A percentile compares a stretch with the other conserved stretches of the same genome.
Evolutionary conservation across 1,139 yeast species (phyloP).

Genomic region (Pichia sp.): DNA sequence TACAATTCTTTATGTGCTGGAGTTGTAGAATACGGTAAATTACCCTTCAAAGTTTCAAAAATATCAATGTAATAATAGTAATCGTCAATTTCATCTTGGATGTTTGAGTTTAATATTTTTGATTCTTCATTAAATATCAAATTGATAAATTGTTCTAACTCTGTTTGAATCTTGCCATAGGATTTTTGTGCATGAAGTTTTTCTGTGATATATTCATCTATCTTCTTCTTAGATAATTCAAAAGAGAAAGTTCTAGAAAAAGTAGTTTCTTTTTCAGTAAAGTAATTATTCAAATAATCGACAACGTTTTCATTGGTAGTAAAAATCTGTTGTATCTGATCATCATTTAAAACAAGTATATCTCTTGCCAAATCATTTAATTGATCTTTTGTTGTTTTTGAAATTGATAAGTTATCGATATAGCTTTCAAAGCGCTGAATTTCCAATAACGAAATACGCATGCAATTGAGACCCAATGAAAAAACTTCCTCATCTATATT

Average conservation of each 20-base stretch:
- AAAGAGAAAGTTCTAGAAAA: conserved; percentile 2
- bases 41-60: conserved; percentile 43
- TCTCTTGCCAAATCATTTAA: conserved; percentile 1
- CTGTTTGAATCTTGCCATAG: conserved; percentile 35
- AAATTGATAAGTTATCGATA: neutral
- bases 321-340: neutral
- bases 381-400: neutral
- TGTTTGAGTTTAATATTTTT: conserved; percentile 41
- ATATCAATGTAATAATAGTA: conserved; percentile 42
- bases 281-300: neutral
- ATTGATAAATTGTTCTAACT: conserved; percentile 40
- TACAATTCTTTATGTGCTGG: conserved; percentile 44
- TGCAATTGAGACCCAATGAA: conserved; percentile 11
- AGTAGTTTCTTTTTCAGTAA: neutral
- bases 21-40: conserved; percentile 19
- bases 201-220: neutral
- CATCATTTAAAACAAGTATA: conserved; percentile 2
- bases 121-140: conserved; percentile 45
- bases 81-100: conserved; percentile 63
- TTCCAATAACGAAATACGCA: conserved; percentile 16
- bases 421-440: neutral
- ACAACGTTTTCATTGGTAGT: neutral
- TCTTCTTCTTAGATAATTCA: neutral
- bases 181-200: conserved; percentile 4
- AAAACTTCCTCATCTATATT: conserved; percentile 1